Conservation (phyloP, 2,329 filamentous ascomycete species). For the Colletotrichum sojae region DNA sequence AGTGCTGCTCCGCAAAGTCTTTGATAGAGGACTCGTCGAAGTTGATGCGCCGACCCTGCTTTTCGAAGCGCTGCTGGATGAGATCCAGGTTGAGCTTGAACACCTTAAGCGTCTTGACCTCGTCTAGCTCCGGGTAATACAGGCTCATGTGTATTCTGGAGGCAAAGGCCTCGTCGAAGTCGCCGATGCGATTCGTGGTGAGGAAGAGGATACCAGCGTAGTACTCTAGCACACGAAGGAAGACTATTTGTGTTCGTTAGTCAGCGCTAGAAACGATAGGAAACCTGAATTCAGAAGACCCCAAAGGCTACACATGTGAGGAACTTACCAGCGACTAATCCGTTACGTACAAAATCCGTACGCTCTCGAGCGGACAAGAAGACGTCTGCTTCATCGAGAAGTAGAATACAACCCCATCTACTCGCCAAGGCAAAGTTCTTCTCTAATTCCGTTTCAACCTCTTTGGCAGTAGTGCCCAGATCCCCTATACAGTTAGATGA, state of each 20-base stretch:
- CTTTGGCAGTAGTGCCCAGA: conserved; percentile 9
- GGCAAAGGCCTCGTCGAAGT: conserved; percentile 63
- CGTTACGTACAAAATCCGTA: conserved; percentile 54
- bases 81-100: conserved; percentile 55
- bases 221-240: conserved; percentile 64
- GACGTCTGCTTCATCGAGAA: conserved; percentile 88
- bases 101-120: conserved; percentile 56
- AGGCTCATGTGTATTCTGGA: conserved; percentile 61
- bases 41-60: conserved; percentile 46
- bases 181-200: conserved; percentile 63
- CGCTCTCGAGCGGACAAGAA: conserved; percentile 81
- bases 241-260: conserved; percentile 45
- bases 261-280: no score
- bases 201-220: conserved; percentile 65
- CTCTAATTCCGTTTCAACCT: not conserved
- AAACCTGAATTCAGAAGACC: no score
- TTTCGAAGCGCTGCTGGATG: conserved; percentile 49
- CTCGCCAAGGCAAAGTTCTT: conserved; percentile 1
- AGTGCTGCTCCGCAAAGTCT: conserved; percentile 44
- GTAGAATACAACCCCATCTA: conserved; percentile 83
- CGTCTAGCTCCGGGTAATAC: conserved; percentile 54
- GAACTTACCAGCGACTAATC: conserved; percentile 1
- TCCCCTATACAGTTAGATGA: not conserved
- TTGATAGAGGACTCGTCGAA: conserved; percentile 52
- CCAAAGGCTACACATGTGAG: no score